Conservation (phyloP, 2,329 filamentous ascomycete genomes). For the Aspergillus puulaauensis region DNA sequence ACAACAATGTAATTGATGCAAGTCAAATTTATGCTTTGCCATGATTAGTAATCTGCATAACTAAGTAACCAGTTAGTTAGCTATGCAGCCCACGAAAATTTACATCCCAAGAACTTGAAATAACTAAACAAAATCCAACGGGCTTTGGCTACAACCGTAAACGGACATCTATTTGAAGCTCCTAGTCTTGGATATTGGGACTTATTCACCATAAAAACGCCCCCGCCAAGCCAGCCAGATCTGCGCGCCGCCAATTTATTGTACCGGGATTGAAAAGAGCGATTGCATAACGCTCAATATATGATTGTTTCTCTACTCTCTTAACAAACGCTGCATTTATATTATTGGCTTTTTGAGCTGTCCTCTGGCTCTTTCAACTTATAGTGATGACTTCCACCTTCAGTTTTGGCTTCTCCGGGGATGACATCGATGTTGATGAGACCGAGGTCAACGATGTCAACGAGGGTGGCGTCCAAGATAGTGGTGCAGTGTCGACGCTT, state of each 20-base stretch:
- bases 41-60: constrained; percentile 19
- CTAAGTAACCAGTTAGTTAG: background rate
- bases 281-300: background rate
- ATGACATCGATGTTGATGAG: constrained; percentile 54
- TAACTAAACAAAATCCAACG: background rate
- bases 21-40: background rate
- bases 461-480: constrained; percentile 6
- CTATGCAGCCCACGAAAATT: constrained; percentile 6
- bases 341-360: background rate
- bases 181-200: background rate
- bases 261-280: background rate
- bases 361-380: background rate
- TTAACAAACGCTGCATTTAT: background rate
- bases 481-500: constrained; percentile 23
- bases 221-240: background rate
- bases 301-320: background rate
- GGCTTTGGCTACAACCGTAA: background rate
- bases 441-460: constrained; percentile 18
- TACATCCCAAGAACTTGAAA: background rate
- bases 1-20: background rate
- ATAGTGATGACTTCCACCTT: constrained; percentile 37
- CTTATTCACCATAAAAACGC: background rate
- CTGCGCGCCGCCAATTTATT: background rate
- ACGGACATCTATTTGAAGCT: too few relatives aligned
- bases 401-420: constrained; percentile 59